These are phyloP conservation scores for Chamaecrista fasciculata DNA, from an alignment of 306 rosid species.

Conservation along the genomic window DNA sequence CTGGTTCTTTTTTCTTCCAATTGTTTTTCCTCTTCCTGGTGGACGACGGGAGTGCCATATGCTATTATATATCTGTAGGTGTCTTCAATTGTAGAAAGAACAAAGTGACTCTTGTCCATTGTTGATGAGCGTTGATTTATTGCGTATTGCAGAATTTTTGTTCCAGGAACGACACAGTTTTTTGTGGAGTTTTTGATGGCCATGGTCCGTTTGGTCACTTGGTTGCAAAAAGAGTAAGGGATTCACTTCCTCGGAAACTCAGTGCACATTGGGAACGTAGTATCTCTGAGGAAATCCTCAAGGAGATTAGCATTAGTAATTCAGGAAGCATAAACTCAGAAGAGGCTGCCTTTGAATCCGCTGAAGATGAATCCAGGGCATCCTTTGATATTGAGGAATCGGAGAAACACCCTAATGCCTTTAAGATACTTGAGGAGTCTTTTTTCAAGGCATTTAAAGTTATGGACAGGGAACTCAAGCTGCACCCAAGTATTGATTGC, in stretches of 20 bases:
- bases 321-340: constrained; percentile 71
- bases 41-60: no score
- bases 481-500: constrained; percentile 68
- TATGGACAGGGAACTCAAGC: constrained; percentile 89
- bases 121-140: constrained; percentile 23
- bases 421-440: constrained; percentile 73
- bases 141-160: constrained; percentile 72
- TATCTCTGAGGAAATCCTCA: constrained; percentile 62
- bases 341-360: constrained; percentile 55
- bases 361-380: constrained; percentile 63
- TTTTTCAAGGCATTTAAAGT: constrained; percentile 81
- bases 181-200: constrained; percentile 99
- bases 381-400: constrained; percentile 60
- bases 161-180: constrained; percentile 69
- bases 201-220: constrained; percentile 97
- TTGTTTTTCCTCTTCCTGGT: no score
- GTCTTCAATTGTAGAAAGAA: background rate
- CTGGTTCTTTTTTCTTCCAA: no score
- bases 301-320: constrained; percentile 59
- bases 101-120: no score
- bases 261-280: constrained; percentile 81
- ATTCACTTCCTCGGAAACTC: constrained; percentile 86
- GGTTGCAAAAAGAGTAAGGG: constrained; percentile 99
- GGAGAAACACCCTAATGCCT: constrained; percentile 68
- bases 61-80: constrained; percentile 7